A percentile compares a stretch with the other conserved stretches of the same genome.
These are phyloP conservation scores for Leonotis leonurus DNA, from an alignment of 257 asterid genomes.

Conservation along the genomic window DNA sequence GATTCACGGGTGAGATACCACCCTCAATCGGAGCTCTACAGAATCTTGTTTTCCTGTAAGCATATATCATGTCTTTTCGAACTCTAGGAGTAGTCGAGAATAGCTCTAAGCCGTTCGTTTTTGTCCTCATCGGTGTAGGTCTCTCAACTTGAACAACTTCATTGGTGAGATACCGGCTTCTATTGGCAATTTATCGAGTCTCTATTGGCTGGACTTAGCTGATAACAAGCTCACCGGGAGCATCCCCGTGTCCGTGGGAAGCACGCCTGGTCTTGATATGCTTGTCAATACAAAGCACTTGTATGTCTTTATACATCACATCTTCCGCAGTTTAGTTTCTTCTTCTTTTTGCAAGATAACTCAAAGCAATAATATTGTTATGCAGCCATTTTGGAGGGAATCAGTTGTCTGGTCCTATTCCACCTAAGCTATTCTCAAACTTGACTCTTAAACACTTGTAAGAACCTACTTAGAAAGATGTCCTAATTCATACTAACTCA, in stretches of 20 bases:
- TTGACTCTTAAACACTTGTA: conserved; percentile 71
- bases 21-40: conserved; percentile 59
- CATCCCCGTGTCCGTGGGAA: conserved; percentile 70
- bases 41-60: conserved; percentile 63
- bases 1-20: conserved; percentile 72
- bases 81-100: neutral
- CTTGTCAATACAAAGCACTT: conserved; percentile 64
- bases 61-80: neutral
- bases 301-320: conserved; percentile 30
- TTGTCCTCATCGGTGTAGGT: neutral
- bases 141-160: conserved; percentile 66
- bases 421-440: conserved; percentile 56
- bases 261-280: conserved; percentile 81
- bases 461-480: conserved; percentile 20
- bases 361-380: neutral
- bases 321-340: neutral
- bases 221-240: conserved; percentile 69
- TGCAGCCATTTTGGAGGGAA: conserved; percentile 87
- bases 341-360: neutral
- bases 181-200: conserved; percentile 46
- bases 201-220: conserved; percentile 81
- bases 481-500: neutral
- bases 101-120: neutral
- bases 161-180: conserved; percentile 66
- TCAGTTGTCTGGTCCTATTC: conserved; percentile 64